Conservation (phyloP, 2,329 filamentous ascomycete genomes). For the Venturia aucupariae region DNA sequence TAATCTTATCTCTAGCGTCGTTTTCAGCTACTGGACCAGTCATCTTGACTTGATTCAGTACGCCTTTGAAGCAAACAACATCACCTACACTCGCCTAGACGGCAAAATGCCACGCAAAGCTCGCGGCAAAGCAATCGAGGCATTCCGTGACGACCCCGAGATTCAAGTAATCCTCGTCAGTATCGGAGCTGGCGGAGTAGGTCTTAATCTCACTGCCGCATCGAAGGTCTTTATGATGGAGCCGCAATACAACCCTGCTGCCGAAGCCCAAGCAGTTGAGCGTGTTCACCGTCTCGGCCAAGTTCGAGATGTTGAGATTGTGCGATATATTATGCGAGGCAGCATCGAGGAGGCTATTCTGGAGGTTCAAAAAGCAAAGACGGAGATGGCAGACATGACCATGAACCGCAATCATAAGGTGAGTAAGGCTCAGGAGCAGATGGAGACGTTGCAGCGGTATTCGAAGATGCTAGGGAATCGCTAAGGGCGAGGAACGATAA, state of each 20-base stretch:
- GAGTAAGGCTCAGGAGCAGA: constrained; percentile 42
- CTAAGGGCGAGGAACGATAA: not conserved
- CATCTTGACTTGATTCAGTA: constrained; percentile 88
- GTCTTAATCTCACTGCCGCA: constrained; percentile 79
- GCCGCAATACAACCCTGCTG: constrained; percentile 92
- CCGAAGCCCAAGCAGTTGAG: constrained; percentile 89
- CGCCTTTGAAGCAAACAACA: constrained; percentile 58
- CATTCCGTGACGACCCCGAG: constrained; percentile 61
- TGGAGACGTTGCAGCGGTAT: not conserved
- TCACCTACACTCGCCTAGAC: constrained; percentile 73
- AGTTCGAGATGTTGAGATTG: constrained; percentile 76
- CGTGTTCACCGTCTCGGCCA: constrained; percentile 88
- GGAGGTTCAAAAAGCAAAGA: constrained; percentile 83
- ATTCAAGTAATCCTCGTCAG: constrained; percentile 82
- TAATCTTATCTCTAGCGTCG: not conserved
- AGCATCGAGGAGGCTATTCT: constrained; percentile 96
- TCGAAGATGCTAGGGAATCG: not conserved
- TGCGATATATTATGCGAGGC: constrained; percentile 78
- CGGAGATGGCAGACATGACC: constrained; percentile 76
- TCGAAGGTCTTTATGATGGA: constrained; percentile 95
- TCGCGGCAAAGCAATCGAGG: constrained; percentile 65
- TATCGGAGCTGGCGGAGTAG: constrained; percentile 84
- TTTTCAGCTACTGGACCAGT: constrained; percentile 94
- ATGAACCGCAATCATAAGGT: constrained; percentile 36
- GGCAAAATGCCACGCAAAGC: constrained; percentile 73